Conservation (phyloP, 106 monocot genomes). For the Gastrodia elata region DNA sequence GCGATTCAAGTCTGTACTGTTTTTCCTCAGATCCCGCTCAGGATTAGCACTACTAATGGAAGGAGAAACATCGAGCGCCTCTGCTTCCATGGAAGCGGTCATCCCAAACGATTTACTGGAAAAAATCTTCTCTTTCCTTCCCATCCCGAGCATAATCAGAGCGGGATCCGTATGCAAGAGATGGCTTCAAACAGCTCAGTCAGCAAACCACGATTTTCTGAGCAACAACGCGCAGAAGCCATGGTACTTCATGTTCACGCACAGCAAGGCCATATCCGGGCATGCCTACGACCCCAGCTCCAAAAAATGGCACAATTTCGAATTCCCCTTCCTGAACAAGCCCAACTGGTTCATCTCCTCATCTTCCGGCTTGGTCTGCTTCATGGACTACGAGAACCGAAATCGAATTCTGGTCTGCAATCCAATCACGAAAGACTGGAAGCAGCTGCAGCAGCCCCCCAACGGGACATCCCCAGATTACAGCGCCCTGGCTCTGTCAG, state of each 20-base stretch:
- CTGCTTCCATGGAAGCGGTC: conserved; percentile 42
- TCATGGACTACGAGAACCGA: conserved; percentile 76
- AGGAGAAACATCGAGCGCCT: not conserved
- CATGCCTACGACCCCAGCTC: conserved; percentile 67
- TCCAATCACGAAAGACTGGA: conserved; percentile 70
- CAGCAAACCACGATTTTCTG: conserved; percentile 43
- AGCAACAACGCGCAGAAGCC: conserved; percentile 42
- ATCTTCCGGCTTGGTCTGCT: conserved; percentile 72
- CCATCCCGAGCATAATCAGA: conserved; percentile 49
- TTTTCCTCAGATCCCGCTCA: not conserved
- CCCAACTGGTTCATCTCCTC: conserved; percentile 72
- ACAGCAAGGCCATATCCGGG: conserved; percentile 33
- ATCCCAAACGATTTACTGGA: conserved; percentile 82
- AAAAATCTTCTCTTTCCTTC: conserved; percentile 62
- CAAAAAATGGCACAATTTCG: conserved; percentile 70
- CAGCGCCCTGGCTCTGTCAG: conserved; percentile 56
- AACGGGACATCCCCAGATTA: conserved; percentile 48
- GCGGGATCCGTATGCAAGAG: conserved; percentile 70
- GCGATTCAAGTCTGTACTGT: not conserved
- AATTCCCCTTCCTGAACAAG: conserved; percentile 71
- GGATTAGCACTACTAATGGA: not conserved
- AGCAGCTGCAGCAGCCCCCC: conserved; percentile 42
- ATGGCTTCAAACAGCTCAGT: conserved; percentile 55
- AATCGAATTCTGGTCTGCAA: conserved; percentile 64
- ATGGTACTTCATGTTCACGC: conserved; percentile 98